These are phyloP conservation scores for Penicillium aurantiogriseum DNA, from an alignment of 2,329 filamentous ascomycete species.

Conservation along the genomic window DNA sequence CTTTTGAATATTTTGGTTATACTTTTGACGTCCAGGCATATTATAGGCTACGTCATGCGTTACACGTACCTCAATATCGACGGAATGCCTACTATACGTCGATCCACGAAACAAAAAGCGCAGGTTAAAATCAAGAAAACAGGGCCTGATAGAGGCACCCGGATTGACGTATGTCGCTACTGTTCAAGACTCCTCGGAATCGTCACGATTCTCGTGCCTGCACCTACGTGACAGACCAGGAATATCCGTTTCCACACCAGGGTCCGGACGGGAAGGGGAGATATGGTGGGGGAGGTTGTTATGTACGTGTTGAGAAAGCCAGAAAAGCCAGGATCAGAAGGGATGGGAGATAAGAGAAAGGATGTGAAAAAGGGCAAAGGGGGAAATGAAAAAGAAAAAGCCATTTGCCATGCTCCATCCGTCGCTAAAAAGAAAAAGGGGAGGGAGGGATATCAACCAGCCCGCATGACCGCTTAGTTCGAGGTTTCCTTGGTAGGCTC, in stretches of 20 bases:
- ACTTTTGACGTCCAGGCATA: not conserved
- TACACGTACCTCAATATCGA: too few species aligned
- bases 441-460: conserved; percentile 15
- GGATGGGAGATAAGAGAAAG: conserved; percentile 1
- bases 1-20: not conserved
- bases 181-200: conserved; percentile 8
- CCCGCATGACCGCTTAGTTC: conserved; percentile 9
- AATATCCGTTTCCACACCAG: conserved; percentile 4
- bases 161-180: conserved; percentile 16
- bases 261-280: not conserved
- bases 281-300: conserved; percentile 3
- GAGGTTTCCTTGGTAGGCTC: conserved; percentile 9
- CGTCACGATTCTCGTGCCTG: conserved; percentile 13
- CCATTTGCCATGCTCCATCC: conserved; percentile 29
- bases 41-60: not conserved
- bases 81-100: not conserved
- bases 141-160: conserved; percentile 11
- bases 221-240: conserved; percentile 11
- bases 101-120: not conserved
- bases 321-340: not conserved
- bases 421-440: conserved; percentile 24
- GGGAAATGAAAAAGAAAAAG: conserved; percentile 22
- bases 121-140: not conserved
- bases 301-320: conserved; percentile 20
- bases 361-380: conserved; percentile 9